Percentiles rank a stretch among this genome's conserved stretches.
Evolutionary conservation across 2,329 filamentous ascomycete species (phyloP).

Genomic region (Microdochium paspali): DNA sequence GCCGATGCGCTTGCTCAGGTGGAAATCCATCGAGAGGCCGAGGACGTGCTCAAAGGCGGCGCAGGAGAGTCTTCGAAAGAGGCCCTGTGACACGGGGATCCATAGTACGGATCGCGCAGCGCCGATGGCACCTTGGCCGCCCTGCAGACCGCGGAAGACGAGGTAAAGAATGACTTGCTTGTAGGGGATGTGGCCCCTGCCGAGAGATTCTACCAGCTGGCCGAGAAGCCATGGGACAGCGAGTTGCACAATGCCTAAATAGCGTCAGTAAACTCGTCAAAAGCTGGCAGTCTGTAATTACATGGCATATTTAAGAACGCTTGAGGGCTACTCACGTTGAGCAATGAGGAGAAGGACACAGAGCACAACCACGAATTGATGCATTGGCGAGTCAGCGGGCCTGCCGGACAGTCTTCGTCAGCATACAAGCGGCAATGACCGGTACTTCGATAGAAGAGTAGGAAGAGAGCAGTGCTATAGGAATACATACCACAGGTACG

Average conservation of each 20-base stretch:
- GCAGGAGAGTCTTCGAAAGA: slow-evolving; percentile 30
- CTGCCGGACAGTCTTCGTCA: slow-evolving; percentile 13
- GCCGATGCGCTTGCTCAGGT: slow-evolving; percentile 39
- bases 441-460: no score
- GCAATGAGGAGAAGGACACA: slow-evolving; percentile 29
- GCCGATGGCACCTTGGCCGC: slow-evolving; percentile 32
- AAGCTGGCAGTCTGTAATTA: no score
- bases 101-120: slow-evolving; percentile 32
- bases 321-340: slow-evolving; percentile 24
- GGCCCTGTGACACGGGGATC: slow-evolving; percentile 35
- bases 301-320: no score
- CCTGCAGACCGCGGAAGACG: slow-evolving; percentile 32
- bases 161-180: slow-evolving; percentile 32
- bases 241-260: slow-evolving; percentile 24
- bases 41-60: slow-evolving; percentile 39
- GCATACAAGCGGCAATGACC: neutral
- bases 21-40: slow-evolving; percentile 37
- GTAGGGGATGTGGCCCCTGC: slow-evolving; percentile 29
- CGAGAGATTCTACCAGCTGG: slow-evolving; percentile 27
- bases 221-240: slow-evolving; percentile 32
- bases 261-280: neutral
- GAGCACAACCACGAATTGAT: slow-evolving; percentile 29
- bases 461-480: neutral
- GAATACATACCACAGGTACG: slow-evolving; percentile 29
- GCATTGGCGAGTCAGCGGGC: slow-evolving; percentile 29